Percentiles rank a stretch among this genome's conserved stretches.
Evolutionary conservation across 495 filamentous ascomycete genomes (phyloP).

Genomic region (Penicillium argentinense): DNA sequence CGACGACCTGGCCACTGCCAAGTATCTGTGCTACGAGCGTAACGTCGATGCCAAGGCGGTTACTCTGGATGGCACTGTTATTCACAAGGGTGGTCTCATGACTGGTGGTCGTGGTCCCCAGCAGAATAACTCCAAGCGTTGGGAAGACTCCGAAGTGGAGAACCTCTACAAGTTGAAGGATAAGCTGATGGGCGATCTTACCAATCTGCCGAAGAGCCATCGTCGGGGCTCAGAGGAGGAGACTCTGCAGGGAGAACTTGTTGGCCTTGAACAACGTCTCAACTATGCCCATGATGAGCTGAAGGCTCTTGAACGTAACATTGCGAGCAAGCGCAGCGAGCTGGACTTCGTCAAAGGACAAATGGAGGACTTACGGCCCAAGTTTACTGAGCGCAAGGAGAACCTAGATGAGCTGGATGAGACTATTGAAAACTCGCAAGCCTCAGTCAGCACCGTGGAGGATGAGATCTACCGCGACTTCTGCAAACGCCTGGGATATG

Average conservation of each 20-base stretch:
- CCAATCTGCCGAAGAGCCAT: slow-evolving; percentile 70
- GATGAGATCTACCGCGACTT: slow-evolving; percentile 87
- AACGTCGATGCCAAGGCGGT: slow-evolving; percentile 91
- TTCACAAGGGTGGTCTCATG: slow-evolving; percentile 97
- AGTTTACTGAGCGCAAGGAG: slow-evolving; percentile 68
- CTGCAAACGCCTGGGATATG: slow-evolving; percentile 82
- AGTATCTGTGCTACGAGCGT: slow-evolving; percentile 82
- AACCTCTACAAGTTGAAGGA: slow-evolving; percentile 70
- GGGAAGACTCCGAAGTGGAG: slow-evolving; percentile 86
- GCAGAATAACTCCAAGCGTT: slow-evolving; percentile 68
- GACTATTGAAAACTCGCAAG: slow-evolving; percentile 65
- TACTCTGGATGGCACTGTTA: slow-evolving; percentile 86
- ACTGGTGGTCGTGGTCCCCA: slow-evolving; percentile 84
- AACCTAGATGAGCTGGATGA: slow-evolving; percentile 65
- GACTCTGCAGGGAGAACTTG: slow-evolving; percentile 72
- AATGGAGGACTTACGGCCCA: slow-evolving; percentile 72
- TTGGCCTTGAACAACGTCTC: slow-evolving; percentile 77
- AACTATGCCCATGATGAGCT: slow-evolving; percentile 71
- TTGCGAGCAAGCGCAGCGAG: slow-evolving; percentile 83
- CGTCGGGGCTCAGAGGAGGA: slow-evolving; percentile 76
- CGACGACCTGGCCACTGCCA: slow-evolving; percentile 80
- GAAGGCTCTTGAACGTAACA: slow-evolving; percentile 78
- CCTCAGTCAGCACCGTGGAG: slow-evolving; percentile 80
- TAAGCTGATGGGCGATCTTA: slow-evolving; percentile 70
- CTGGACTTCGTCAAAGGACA: slow-evolving; percentile 68